phyloP scores from a whole-genome alignment of 1,284 basidiomycete species.

The Cutaneotrichosporon cavernicola region DNA sequence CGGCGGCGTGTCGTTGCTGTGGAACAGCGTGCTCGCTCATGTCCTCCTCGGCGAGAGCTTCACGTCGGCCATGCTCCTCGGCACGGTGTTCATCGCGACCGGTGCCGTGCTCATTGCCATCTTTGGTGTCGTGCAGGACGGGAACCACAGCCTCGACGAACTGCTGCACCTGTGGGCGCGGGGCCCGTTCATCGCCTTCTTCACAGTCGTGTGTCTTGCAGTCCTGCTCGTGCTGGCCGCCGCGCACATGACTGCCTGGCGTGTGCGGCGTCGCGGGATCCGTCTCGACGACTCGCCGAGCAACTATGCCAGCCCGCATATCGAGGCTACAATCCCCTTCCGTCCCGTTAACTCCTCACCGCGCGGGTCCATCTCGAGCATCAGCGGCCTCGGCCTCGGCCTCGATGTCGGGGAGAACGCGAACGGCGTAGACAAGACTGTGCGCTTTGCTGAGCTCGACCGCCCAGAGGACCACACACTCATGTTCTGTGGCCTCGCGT shows the following conservation, averaged over 20 bases:
- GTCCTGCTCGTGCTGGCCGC: slow-evolving; percentile 64
- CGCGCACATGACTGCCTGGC: slow-evolving; percentile 15
- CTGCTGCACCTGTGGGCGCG: slow-evolving; percentile 75
- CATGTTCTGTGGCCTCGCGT: slow-evolving; percentile 75
- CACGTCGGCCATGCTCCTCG: slow-evolving; percentile 77
- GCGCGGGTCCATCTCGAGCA: slow-evolving; percentile 13
- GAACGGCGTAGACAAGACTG: slow-evolving; percentile 5
- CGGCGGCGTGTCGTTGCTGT: slow-evolving; percentile 85
- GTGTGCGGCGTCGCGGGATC: slow-evolving; percentile 5
- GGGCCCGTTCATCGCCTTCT: slow-evolving; percentile 77
- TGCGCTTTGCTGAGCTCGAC: slow-evolving; percentile 17
- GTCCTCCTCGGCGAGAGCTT: slow-evolving; percentile 83
- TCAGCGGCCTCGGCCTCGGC: background rate
- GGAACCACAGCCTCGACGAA: slow-evolving; percentile 83
- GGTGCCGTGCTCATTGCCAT: slow-evolving; percentile 63
- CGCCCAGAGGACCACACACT: slow-evolving; percentile 53
- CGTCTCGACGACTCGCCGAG: slow-evolving; percentile 24
- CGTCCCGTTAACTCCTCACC: slow-evolving; percentile 13
- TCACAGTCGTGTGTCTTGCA: slow-evolving; percentile 67
- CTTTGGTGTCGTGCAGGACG: slow-evolving; percentile 73
- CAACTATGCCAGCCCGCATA: slow-evolving; percentile 43
- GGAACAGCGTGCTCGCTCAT: slow-evolving; percentile 91
- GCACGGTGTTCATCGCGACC: slow-evolving; percentile 80
- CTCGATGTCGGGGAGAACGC: background rate
- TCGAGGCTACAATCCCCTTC: slow-evolving; percentile 41